Conservation (phyloP, 2,329 filamentous ascomycete genomes). For the Fusarium tupiense region DNA sequence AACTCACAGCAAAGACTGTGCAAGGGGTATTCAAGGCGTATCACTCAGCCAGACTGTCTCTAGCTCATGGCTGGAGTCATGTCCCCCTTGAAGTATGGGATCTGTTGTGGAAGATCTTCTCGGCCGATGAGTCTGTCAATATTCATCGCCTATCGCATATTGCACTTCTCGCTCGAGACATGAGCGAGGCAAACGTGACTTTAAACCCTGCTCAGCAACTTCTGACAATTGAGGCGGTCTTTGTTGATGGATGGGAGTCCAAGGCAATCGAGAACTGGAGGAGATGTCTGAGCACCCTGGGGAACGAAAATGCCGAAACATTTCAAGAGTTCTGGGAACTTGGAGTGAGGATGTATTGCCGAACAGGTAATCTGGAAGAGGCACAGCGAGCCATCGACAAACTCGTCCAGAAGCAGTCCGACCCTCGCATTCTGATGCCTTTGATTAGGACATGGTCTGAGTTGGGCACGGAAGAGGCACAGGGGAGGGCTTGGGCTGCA, state of each 20-base stretch:
- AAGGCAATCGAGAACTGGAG: constrained; percentile 73
- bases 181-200: constrained; percentile 65
- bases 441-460: constrained; percentile 76
- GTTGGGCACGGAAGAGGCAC: constrained; percentile 55
- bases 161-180: constrained; percentile 71
- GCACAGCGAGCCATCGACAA: constrained; percentile 66
- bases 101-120: constrained; percentile 72
- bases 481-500: constrained; percentile 70
- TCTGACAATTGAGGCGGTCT: constrained; percentile 74
- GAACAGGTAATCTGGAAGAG: constrained; percentile 65
- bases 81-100: constrained; percentile 71
- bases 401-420: constrained; percentile 59
- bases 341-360: constrained; percentile 72
- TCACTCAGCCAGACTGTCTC: constrained; percentile 54
- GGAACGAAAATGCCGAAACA: constrained; percentile 54
- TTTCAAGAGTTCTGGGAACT: constrained; percentile 70
- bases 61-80: constrained; percentile 59
- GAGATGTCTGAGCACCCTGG: constrained; percentile 63
- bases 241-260: constrained; percentile 67
- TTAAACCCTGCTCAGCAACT: constrained; percentile 69
- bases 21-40: constrained; percentile 61
- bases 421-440: constrained; percentile 69
- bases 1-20: constrained; percentile 49
- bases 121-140: constrained; percentile 60
- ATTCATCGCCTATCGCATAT: constrained; percentile 69